Evolutionary conservation across 768 basidiomycete genomes (phyloP).

Genomic region (Porphyrellus cyaneotinctus): DNA sequence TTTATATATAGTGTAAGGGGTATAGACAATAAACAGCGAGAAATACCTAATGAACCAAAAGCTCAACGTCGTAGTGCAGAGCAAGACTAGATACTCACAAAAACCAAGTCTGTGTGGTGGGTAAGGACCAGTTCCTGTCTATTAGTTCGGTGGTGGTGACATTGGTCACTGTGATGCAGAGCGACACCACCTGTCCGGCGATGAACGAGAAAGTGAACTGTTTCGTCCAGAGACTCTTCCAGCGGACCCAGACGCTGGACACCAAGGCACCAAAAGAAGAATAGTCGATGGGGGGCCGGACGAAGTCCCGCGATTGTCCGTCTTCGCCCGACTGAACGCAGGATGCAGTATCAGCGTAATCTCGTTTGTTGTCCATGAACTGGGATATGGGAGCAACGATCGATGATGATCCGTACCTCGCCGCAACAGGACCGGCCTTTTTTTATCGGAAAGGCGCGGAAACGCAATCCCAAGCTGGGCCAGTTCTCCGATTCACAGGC

Average conservation of each 20-base stretch:
- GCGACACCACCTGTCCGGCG: constrained; percentile 77
- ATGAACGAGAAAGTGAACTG: constrained; percentile 66
- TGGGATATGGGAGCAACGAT: constrained; percentile 7
- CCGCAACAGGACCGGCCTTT: background rate
- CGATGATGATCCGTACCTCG: background rate
- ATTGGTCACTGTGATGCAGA: constrained; percentile 88
- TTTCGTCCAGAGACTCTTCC: constrained; percentile 74
- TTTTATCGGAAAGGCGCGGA: constrained; percentile 13
- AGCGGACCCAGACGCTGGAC: constrained; percentile 52
- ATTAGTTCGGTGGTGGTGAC: constrained; percentile 81
- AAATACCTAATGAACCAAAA: constrained; percentile 55
- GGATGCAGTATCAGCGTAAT: background rate
- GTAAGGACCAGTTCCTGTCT: constrained; percentile 61
- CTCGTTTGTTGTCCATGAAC: constrained; percentile 25
- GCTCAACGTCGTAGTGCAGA: background rate
- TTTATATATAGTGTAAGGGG: constrained; percentile 86
- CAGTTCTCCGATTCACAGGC: background rate
- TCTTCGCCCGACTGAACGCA: background rate
- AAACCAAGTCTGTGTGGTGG: constrained; percentile 83
- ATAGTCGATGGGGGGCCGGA: constrained; percentile 63
- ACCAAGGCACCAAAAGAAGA: constrained; percentile 53
- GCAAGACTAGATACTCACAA: constrained; percentile 46
- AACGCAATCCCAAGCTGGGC: background rate
- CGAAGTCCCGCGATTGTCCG: background rate
- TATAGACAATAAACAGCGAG: constrained; percentile 68